A percentile compares a stretch with the other conserved stretches of the same genome.
phyloP scores from a whole-genome alignment of 352 stramenopile genomes.

The Stramenopiles sp. region DNA sequence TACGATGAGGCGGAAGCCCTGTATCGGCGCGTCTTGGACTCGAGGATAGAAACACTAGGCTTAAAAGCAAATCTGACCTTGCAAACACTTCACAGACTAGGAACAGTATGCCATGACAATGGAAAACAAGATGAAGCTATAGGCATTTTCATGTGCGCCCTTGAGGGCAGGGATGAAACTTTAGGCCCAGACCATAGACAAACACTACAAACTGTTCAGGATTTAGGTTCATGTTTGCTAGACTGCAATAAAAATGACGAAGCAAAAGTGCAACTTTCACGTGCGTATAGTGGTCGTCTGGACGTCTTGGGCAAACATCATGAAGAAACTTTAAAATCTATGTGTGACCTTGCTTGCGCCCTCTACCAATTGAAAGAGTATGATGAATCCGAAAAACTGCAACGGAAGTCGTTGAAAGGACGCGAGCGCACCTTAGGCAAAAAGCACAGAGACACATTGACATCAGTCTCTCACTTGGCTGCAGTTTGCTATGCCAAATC shows the following conservation, averaged over 20 bases:
- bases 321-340: not conserved
- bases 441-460: not conserved
- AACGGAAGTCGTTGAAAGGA: not conserved
- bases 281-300: not conserved
- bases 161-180: no score
- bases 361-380: not conserved
- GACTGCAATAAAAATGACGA: not conserved
- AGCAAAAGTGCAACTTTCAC: not conserved
- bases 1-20: not conserved
- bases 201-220: no score
- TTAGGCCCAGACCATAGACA: no score
- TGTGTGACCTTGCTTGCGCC: not conserved
- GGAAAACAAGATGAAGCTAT: no score
- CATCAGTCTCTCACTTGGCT: not conserved
- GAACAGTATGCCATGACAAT: no score
- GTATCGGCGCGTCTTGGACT: not conserved
- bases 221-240: no score
- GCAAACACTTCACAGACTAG: not conserved
- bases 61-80: not conserved
- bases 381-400: not conserved
- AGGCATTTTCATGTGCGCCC: no score
- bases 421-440: not conserved
- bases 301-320: not conserved
- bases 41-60: not conserved
- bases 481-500: not conserved